These are phyloP conservation scores for Acrocalymma vagum DNA, from an alignment of 2,329 filamentous ascomycete species.

Conservation along the genomic window DNA sequence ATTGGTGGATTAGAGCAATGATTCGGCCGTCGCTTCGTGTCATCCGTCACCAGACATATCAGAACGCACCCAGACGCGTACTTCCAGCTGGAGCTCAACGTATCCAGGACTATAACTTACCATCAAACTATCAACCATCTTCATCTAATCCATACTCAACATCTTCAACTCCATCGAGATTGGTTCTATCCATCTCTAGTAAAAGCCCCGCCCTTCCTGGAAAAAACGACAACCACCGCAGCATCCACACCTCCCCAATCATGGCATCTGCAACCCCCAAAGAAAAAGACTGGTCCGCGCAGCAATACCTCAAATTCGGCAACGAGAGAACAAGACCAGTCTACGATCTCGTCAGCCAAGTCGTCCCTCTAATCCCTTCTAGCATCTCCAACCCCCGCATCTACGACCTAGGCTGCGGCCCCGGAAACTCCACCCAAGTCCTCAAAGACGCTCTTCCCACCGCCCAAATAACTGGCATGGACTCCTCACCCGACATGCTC, in stretches of 20 bases:
- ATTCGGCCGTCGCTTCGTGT: too few species aligned
- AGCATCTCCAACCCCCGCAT: conserved; percentile 48
- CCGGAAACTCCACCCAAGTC: conserved; percentile 65
- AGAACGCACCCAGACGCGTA: too few species aligned
- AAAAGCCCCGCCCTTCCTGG: too few species aligned
- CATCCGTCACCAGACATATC: too few species aligned
- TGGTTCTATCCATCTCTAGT: not conserved
- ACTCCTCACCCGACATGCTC: conserved; percentile 66
- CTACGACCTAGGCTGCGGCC: conserved; percentile 68
- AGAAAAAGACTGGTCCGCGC: conserved; percentile 61
- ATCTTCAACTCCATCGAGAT: not conserved
- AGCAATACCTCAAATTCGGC: conserved; percentile 65
- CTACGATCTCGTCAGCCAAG: conserved; percentile 61
- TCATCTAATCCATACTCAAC: too few species aligned
- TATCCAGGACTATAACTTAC: too few species aligned
- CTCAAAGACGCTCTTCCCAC: conserved; percentile 58
- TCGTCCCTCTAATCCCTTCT: conserved; percentile 46
- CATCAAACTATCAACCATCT: too few species aligned
- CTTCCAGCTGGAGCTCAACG: too few species aligned
- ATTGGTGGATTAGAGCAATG: too few species aligned
- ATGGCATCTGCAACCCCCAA: conserved; percentile 4
- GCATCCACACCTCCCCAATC: conserved; percentile 1
- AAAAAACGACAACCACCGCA: conserved; percentile 2
- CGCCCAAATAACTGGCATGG: conserved; percentile 60
- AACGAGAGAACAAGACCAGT: conserved; percentile 62